Evolutionary conservation across 495 filamentous ascomycete species (phyloP), one percentile per base, ranked within the genome.

Genomic region (Neurospora tetraspora): DNA sequence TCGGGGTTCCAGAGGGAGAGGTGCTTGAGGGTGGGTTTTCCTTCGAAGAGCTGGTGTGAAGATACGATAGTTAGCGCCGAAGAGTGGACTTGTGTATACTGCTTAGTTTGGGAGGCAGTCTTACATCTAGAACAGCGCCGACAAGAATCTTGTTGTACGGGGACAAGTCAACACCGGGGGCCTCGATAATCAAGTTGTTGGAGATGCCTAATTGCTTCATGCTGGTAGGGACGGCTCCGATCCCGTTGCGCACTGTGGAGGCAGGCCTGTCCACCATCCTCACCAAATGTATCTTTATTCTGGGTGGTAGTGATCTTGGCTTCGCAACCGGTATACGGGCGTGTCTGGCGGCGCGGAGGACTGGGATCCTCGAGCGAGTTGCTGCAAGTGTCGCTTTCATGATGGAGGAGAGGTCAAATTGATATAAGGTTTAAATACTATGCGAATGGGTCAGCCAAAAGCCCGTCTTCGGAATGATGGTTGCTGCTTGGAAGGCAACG

Each of bases 91-190:
- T 16, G 37, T 6, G 45, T 45, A 2, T 20, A 10, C 27, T 37
- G 38, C 20, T 10, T 12, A 27, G 71, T 39, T 1, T 37, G 38
- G 73, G 39, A 20, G 27, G 11, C 16, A 47, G 39, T 38, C 82
- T 37, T 68, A 86, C 85, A 74, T 89, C 88, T 37, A 90, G 80
- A 27, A 90, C 82, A 76, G 82, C 85, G 45, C 87, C 86, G 27
- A 88, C 85, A 70, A 89, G 53, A 8, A 87, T 79, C 59, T 83
- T 82, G 73, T 89, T 85, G 16, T 83, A 70, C 5, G 79, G 61
- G 39, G 79, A 78, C 31, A 90, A 79, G 2, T 79, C 71, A 53
- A 89, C 83, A 31, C 86, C 86, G 2, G 82, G 34, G 10, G 80
- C 82, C 12, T 83, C 83, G 68, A 84, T 83, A 75, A 89, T 82